phyloP scores from a whole-genome alignment of 176 grass and related monocot species.

The Poa pratensis region DNA sequence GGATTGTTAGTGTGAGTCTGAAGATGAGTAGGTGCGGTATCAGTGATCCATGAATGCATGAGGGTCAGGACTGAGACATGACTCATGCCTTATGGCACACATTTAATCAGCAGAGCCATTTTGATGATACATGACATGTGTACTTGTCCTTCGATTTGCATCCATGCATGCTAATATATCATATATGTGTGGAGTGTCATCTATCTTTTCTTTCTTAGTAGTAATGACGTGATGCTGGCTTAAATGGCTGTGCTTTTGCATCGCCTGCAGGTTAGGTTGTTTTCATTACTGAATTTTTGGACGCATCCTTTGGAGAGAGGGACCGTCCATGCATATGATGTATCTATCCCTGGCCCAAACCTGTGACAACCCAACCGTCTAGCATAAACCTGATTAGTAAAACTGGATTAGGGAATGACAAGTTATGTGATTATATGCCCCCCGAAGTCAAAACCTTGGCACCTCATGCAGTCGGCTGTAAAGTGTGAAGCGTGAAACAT shows the following conservation, averaged over 20 bases:
- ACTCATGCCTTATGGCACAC: constrained; percentile 3
- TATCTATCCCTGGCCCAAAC: not conserved
- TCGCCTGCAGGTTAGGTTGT: constrained; percentile 5
- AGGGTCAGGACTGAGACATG: not conserved
- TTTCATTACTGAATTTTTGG: not conserved
- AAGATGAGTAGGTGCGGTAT: constrained; percentile 14
- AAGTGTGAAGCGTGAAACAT: not conserved
- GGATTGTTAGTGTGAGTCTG: not conserved
- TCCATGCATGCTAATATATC: constrained; percentile 7
- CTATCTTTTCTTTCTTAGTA: not conserved
- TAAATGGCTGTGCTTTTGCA: not conserved
- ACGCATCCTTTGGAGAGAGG: not conserved
- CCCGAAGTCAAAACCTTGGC: not conserved
- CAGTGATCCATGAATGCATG: constrained; percentile 10
- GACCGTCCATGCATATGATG: not conserved
- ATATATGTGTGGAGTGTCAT: not conserved
- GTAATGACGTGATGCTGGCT: not conserved
- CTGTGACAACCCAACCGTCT: constrained; percentile 25
- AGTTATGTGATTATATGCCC: not conserved
- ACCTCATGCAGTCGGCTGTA: not conserved
- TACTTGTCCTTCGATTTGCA: constrained; percentile 4
- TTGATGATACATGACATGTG: constrained; percentile 3
- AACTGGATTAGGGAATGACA: constrained; percentile 14
- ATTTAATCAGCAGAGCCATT: not conserved
- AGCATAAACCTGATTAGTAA: constrained; percentile 4